Base-by-base conservation (phyloP, 1,284 basidiomycete species). In the Puccinia hordei region DNA sequence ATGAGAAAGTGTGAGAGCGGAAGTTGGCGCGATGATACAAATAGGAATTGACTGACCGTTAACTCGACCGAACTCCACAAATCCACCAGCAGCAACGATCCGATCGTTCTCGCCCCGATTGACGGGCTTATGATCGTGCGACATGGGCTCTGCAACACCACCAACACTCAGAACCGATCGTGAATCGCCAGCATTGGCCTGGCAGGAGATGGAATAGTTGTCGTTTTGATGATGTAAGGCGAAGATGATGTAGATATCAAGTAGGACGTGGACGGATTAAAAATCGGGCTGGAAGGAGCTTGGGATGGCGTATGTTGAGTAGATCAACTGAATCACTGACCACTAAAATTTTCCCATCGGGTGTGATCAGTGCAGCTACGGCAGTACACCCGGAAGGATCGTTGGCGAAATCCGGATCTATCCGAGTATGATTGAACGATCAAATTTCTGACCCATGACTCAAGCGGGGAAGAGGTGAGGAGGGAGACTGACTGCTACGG, bases 101-200 rank as follows among this genome's bases (percentile, higher is more conserved):
- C 97, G 92, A 35, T 89, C 88, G 84, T 90, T 93, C 87, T 99
- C 97, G 82, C 88, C 88, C 83, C 92, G 90, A 85, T 93, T 94
- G 66, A 91, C 91, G 1, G 97, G 97, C 86, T 99, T 99, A 87
- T 99, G 97, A 85, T 99, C 97, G 83, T 90, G 92, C 84, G 95
- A 98, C 83, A 99, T 88, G 15, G 93, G 89, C 85, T 95, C 92
- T 8, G 90, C 94, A 83, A 91, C 89, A 22, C 97, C 97, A 83
- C 91, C 92, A 82, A 93, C 87, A 71, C 91, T 90, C 80, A 99
- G 88, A n/a, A 99, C 94, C 38, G 92, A 91, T 84, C 97, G 89
- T 22, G 97, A 99, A 87, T 99, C 97, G 69, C 97, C 97, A 19
- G 97, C 94, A 85, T 99, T 99, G 51, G 97, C 97, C 94, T 96